Percentiles rank a stretch among this genome's conserved stretches.
These are phyloP conservation scores for Naganishia liquefaciens DNA, from an alignment of 1,284 basidiomycete genomes.

Conservation along the genomic window DNA sequence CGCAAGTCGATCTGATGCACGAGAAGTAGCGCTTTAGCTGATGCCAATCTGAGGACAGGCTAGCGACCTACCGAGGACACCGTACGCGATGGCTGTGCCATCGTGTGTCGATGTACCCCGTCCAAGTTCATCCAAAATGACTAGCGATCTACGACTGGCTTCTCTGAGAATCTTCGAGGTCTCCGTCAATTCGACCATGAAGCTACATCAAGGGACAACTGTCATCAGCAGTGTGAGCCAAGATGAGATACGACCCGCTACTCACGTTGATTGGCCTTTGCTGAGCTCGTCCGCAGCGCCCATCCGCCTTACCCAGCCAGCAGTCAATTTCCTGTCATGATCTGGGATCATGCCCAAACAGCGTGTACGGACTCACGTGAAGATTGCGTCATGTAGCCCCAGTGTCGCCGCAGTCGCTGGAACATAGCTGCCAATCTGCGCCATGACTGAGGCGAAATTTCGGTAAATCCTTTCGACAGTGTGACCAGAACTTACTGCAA, in stretches of 20 bases:
- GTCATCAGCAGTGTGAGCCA: conserved; percentile 34
- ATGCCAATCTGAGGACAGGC: not conserved
- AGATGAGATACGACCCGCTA: not conserved
- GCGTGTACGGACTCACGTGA: conserved; percentile 68
- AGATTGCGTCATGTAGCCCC: conserved; percentile 76
- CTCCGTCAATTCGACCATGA: conserved; percentile 94
- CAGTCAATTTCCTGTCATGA: not conserved
- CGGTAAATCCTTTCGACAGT: not conserved
- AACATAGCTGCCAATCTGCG: conserved; percentile 60
- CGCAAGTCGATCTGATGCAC: conserved; percentile 74
- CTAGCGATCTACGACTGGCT: conserved; percentile 70
- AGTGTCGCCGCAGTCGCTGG: conserved; percentile 71
- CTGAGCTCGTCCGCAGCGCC: conserved; percentile 81
- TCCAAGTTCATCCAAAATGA: conserved; percentile 72
- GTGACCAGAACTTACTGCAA: conserved; percentile 12
- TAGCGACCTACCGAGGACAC: conserved; percentile 56
- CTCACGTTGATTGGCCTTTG: conserved; percentile 72
- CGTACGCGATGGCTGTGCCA: conserved; percentile 56
- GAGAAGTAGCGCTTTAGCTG: not conserved
- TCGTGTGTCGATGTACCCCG: conserved; percentile 46
- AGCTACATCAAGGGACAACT: conserved; percentile 46
- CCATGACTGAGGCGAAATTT: conserved; percentile 52
- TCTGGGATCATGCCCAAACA: too few species aligned
- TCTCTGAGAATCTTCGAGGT: conserved; percentile 83
- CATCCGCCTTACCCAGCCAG: conserved; percentile 4